Evolutionary conservation across 1,284 basidiomycete species (phyloP).

Genomic region (Ganoderma leucocontextum): DNA sequence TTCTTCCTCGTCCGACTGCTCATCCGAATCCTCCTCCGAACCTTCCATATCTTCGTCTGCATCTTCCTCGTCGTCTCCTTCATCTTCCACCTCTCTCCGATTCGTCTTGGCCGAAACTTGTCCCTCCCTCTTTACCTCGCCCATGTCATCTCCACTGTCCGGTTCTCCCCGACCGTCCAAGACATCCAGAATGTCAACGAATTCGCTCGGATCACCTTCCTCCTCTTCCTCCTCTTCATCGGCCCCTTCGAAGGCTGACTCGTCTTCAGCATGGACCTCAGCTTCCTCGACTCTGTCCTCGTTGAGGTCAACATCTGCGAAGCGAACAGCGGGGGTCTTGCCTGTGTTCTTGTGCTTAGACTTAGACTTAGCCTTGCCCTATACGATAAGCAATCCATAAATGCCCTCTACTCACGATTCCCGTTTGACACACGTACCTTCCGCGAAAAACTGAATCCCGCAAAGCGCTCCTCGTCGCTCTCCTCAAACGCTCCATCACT

Average conservation of each 20-base stretch:
- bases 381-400: slow-evolving; percentile 5
- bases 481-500: slow-evolving; percentile 85
- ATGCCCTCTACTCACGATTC: not conserved
- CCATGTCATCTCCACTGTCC: slow-evolving; percentile 43
- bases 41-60: slow-evolving; percentile 44
- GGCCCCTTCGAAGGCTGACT: slow-evolving; percentile 37
- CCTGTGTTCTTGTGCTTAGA: slow-evolving; percentile 35
- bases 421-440: slow-evolving; percentile 53
- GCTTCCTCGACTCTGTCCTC: slow-evolving; percentile 60
- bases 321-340: slow-evolving; percentile 45
- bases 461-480: slow-evolving; percentile 82
- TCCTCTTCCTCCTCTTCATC: slow-evolving; percentile 59
- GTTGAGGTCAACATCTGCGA: slow-evolving; percentile 70
- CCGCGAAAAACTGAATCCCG: slow-evolving; percentile 62
- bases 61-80: slow-evolving; percentile 27
- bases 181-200: slow-evolving; percentile 73
- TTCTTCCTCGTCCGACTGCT: slow-evolving; percentile 50
- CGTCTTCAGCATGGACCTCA: slow-evolving; percentile 44
- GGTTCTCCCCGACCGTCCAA: slow-evolving; percentile 69
- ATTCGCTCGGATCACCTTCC: slow-evolving; percentile 64
- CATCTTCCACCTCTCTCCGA: slow-evolving; percentile 29
- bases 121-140: slow-evolving; percentile 27
- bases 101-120: slow-evolving; percentile 14
- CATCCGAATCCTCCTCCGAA: slow-evolving; percentile 46
- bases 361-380: slow-evolving; percentile 21